phyloP scores from a whole-genome alignment of 2,329 filamentous ascomycete species.

The Sphaerostilbella broomeana region DNA sequence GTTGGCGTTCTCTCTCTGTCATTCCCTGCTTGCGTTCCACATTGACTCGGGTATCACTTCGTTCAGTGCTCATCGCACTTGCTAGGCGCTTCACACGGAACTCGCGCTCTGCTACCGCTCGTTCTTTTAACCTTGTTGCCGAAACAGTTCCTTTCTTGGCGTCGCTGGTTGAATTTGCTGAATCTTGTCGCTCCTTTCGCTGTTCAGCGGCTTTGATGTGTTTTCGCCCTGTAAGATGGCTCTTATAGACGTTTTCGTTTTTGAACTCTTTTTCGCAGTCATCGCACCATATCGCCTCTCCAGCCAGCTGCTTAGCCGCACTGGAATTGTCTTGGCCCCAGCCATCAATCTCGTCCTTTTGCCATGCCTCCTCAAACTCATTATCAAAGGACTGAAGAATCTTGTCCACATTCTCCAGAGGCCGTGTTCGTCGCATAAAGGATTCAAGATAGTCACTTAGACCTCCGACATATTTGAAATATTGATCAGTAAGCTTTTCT shows the following conservation, averaged over 20 bases:
- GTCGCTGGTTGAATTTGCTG: constrained; percentile 24
- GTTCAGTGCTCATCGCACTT: constrained; percentile 76
- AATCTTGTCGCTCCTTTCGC: constrained; percentile 43
- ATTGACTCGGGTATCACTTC: constrained; percentile 84
- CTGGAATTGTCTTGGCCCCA: constrained; percentile 59
- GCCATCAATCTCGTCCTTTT: constrained; percentile 67
- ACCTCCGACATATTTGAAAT: constrained; percentile 81
- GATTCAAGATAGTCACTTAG: constrained; percentile 78
- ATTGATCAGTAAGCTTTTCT: constrained; percentile 87
- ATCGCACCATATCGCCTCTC: constrained; percentile 75
- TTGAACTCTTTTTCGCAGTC: constrained; percentile 94
- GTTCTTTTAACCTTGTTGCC: constrained; percentile 67
- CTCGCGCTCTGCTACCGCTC: constrained; percentile 83
- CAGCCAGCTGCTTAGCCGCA: constrained; percentile 29
- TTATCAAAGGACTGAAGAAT: constrained; percentile 69
- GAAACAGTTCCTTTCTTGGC: constrained; percentile 26
- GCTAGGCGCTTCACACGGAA: constrained; percentile 74
- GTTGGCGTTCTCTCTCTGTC: constrained; percentile 91
- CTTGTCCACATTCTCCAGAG: constrained; percentile 78
- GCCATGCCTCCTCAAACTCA: constrained; percentile 81
- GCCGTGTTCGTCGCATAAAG: constrained; percentile 78
- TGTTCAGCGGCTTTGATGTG: constrained; percentile 77
- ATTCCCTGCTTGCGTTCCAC: constrained; percentile 95
- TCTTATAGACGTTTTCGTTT: constrained; percentile 90
- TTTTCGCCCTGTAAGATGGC: constrained; percentile 84